A percentile compares a stretch with the other conserved stretches of the same genome.
Conservation (phyloP, 2,329 filamentous ascomycete species). For the Colletotrichum destructivum region DNA sequence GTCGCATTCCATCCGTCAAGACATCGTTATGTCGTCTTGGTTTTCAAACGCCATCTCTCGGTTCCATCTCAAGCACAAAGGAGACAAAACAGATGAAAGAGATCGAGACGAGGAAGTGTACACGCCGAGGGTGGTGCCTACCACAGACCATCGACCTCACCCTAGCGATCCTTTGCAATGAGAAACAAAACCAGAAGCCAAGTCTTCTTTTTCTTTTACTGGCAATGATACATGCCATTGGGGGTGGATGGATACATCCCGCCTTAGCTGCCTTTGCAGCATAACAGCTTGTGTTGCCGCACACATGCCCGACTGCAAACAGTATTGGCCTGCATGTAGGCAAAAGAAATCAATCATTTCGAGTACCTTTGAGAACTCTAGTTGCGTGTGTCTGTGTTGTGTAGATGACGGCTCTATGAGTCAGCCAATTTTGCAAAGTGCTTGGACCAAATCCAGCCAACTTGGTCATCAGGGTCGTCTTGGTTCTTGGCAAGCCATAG, state of each 20-base stretch:
- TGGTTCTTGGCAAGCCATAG: slow-evolving; percentile 98
- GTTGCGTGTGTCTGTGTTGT: slow-evolving; percentile 6
- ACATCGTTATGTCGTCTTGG: slow-evolving; percentile 34
- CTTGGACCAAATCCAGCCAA: slow-evolving; percentile 99
- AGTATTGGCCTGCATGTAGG: slow-evolving; percentile 6
- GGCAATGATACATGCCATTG: slow-evolving; percentile 27
- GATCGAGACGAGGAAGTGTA: slow-evolving; percentile 17
- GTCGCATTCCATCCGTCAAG: slow-evolving; percentile 38
- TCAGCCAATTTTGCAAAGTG: slow-evolving; percentile 85
- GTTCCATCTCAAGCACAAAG: slow-evolving; percentile 37
- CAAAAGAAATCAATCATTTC: slow-evolving; percentile 19
- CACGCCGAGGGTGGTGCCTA: background rate
- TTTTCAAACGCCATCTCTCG: slow-evolving; percentile 38
- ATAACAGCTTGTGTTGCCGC: slow-evolving; percentile 18
- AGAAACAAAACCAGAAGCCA: background rate
- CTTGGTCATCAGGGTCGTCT: slow-evolving; percentile 82
- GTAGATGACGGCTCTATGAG: slow-evolving; percentile 49
- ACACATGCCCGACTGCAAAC: slow-evolving; percentile 37
- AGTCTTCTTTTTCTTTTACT: background rate
- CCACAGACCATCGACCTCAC: background rate
- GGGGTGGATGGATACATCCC: background rate
- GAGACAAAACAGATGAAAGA: background rate
- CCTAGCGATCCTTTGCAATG: background rate
- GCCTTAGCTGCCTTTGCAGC: slow-evolving; percentile 17
- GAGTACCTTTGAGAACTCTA: slow-evolving; percentile 29